phyloP scores from a whole-genome alignment of 495 filamentous ascomycete genomes.

The Trichoderma asperelloides region DNA sequence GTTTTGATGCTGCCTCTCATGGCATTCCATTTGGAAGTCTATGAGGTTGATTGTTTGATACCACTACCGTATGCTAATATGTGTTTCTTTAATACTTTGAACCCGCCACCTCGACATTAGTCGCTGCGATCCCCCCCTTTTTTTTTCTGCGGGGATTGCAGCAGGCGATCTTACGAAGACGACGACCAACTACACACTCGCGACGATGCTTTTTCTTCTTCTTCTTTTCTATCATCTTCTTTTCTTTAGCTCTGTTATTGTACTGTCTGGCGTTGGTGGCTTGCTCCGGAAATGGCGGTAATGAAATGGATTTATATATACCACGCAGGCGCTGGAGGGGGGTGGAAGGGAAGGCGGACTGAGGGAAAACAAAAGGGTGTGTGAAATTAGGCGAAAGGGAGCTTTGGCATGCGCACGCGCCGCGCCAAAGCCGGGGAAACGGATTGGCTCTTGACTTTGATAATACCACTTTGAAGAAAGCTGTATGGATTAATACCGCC shows the following conservation, averaged over 20 bases:
- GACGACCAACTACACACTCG: background rate
- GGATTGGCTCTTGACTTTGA: background rate
- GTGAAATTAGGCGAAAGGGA: background rate
- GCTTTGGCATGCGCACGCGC: background rate
- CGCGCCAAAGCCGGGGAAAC: background rate
- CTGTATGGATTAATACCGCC: slow-evolving; percentile 7
- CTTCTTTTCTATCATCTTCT: slow-evolving; percentile 7
- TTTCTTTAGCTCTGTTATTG: slow-evolving; percentile 10
- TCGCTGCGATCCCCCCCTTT: background rate
- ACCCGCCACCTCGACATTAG: background rate
- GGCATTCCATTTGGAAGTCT: background rate
- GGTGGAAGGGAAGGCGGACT: background rate
- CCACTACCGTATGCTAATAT: background rate
- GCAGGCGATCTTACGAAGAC: slow-evolving; percentile 6
- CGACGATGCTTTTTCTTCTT: slow-evolving; percentile 11
- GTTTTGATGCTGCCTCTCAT: background rate
- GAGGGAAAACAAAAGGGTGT: background rate
- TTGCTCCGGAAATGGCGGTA: slow-evolving; percentile 12
- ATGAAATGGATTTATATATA: slow-evolving; percentile 6
- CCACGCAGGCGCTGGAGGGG: slow-evolving; percentile 3
- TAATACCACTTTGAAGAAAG: slow-evolving; percentile 4
- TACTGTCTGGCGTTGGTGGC: slow-evolving; percentile 2
- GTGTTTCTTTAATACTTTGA: background rate
- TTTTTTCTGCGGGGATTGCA: slow-evolving; percentile 1
- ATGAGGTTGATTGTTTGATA: background rate